These are phyloP conservation scores for Dittrichia graveolens DNA, from an alignment of 129 eudicot species.

Conservation along the genomic window DNA sequence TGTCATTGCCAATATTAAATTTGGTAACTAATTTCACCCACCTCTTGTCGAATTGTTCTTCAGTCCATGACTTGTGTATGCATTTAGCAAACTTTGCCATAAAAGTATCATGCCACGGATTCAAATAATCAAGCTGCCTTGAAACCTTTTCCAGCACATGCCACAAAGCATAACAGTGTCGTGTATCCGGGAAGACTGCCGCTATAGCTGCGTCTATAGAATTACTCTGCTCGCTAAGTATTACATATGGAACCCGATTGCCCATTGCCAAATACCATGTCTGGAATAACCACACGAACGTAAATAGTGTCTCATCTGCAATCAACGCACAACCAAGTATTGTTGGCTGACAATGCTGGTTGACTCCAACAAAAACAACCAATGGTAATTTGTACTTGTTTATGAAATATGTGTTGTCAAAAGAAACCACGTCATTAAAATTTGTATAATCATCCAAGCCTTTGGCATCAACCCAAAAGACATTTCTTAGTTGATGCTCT, in stretches of 20 bases:
- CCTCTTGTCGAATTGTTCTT: constrained; percentile 67
- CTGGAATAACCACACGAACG: constrained; percentile 78
- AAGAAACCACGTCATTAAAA: constrained; percentile 78
- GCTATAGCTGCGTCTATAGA: constrained; percentile 67
- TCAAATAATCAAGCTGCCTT: constrained; percentile 54
- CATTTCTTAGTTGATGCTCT: constrained; percentile 82
- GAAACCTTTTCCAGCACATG: constrained; percentile 67
- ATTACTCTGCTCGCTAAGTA: constrained; percentile 65
- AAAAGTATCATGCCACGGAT: constrained; percentile 69
- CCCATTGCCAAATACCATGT: constrained; percentile 94
- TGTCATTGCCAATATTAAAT: constrained; percentile 64
- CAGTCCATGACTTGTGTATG: constrained; percentile 62
- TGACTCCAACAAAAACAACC: constrained; percentile 79
- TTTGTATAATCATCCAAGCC: constrained; percentile 70
- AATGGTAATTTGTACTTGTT: constrained; percentile 76
- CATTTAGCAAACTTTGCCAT: constrained; percentile 66
- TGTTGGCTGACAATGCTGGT: constrained; percentile 82
- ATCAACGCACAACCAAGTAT: constrained; percentile 89
- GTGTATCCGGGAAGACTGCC: constrained; percentile 59
- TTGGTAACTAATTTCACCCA: constrained; percentile 72
- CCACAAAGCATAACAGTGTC: constrained; percentile 69
- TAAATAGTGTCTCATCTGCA: constrained; percentile 75
- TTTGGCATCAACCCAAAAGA: constrained; percentile 90
- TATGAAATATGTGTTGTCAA: constrained; percentile 69
- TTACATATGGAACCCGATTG: constrained; percentile 62